phyloP scores from a whole-genome alignment of 2,329 filamentous ascomycete genomes.

The Xylaria multiplex region DNA sequence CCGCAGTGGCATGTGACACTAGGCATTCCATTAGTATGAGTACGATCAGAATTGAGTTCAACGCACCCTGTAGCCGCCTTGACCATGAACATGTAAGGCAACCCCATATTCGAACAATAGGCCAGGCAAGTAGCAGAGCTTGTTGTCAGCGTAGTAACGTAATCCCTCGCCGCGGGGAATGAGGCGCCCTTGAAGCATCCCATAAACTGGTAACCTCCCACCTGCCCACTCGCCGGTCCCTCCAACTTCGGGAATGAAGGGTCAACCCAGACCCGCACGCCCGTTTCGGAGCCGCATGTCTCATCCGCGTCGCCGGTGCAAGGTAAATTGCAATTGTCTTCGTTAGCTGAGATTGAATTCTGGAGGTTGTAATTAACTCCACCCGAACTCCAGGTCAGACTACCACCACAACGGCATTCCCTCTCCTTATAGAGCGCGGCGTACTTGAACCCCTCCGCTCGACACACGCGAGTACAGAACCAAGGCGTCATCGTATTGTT shows the following conservation, averaged over 20 bases:
- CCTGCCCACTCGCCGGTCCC: neutral
- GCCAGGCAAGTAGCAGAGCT: conserved; percentile 16
- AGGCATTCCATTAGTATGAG: conserved; percentile 7
- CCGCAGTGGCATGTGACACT: conserved; percentile 34
- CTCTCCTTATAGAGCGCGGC: conserved; percentile 37
- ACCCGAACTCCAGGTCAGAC: conserved; percentile 30
- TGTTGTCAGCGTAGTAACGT: conserved; percentile 7
- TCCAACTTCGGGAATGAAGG: conserved; percentile 42
- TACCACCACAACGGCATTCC: conserved; percentile 43
- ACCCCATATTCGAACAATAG: conserved; percentile 37
- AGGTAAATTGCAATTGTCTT: too few species aligned
- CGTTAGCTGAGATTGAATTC: too few species aligned
- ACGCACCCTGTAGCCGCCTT: conserved; percentile 19
- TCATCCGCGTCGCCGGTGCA: conserved; percentile 43
- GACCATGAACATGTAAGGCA: conserved; percentile 32
- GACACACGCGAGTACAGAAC: conserved; percentile 42
- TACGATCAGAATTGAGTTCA: neutral
- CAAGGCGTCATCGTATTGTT: conserved; percentile 45
- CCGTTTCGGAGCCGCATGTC: conserved; percentile 44
- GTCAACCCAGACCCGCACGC: conserved; percentile 45
- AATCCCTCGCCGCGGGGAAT: conserved; percentile 31
- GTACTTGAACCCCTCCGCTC: conserved; percentile 46
- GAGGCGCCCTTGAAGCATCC: conserved; percentile 44
- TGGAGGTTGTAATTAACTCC: too few species aligned
- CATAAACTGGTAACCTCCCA: conserved; percentile 39